Evolutionary conservation across 2,329 filamentous ascomycete species (phyloP).

Genomic region (Aspergillus fructus): DNA sequence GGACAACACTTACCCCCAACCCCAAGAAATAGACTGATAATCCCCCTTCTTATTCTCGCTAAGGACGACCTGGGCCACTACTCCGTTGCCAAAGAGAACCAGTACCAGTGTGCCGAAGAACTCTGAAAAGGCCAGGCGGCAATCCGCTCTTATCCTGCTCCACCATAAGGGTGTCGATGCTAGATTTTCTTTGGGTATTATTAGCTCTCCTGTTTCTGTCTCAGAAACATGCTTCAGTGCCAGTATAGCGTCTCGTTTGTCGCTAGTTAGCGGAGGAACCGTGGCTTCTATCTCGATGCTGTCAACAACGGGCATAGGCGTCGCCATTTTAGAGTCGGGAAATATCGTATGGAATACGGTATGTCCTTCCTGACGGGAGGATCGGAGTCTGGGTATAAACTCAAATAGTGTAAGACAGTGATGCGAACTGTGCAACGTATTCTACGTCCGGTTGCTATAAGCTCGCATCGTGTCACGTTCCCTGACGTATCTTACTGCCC

Average conservation of each 20-base stretch:
- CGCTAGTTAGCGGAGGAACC: constrained; percentile 18
- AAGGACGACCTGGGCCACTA: constrained; percentile 67
- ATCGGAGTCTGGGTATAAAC: not conserved
- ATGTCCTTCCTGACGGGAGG: not conserved
- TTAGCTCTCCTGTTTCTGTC: constrained; percentile 1
- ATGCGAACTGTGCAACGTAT: constrained; percentile 5
- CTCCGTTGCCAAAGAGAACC: constrained; percentile 69
- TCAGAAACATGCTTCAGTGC: constrained; percentile 12
- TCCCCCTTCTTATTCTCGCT: constrained; percentile 47
- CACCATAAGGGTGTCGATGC: constrained; percentile 43
- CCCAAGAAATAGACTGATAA: constrained; percentile 55
- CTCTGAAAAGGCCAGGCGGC: constrained; percentile 63
- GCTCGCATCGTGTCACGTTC: constrained; percentile 12
- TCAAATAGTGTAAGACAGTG: not conserved
- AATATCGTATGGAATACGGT: not conserved
- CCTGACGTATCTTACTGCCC: not conserved
- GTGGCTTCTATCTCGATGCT: constrained; percentile 11
- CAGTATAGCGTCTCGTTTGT: constrained; percentile 20
- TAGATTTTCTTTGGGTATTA: constrained; percentile 2
- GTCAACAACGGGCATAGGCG: not conserved
- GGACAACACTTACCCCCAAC: constrained; percentile 43
- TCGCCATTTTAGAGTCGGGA: not conserved
- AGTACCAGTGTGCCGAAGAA: constrained; percentile 69
- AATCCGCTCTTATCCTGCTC: constrained; percentile 52
- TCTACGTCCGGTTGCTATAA: not conserved